Evolutionary conservation across 2,329 filamentous ascomycete species (phyloP).

Genomic region (Raffaelea arxii): DNA sequence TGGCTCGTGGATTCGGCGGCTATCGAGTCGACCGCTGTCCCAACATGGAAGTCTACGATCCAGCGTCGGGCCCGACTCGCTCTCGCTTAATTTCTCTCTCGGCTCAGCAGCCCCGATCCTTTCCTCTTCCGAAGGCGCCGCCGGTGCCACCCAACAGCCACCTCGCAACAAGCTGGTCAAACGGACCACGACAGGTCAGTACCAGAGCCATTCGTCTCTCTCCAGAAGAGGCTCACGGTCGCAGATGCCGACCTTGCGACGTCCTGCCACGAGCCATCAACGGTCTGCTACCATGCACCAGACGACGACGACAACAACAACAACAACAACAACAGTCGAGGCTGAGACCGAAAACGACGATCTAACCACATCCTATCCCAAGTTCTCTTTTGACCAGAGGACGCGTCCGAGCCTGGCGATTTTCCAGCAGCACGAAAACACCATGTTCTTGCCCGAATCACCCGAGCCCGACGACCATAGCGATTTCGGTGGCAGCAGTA

Average conservation of each 20-base stretch:
- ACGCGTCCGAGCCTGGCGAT: slow-evolving; percentile 15
- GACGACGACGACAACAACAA: slow-evolving; percentile 15
- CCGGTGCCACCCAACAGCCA: slow-evolving; percentile 31
- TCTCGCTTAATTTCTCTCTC: slow-evolving; percentile 56
- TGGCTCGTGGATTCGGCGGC: slow-evolving; percentile 62
- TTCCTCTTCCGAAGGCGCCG: slow-evolving; percentile 20
- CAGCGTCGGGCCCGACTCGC: slow-evolving; percentile 55
- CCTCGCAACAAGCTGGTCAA: slow-evolving; percentile 72
- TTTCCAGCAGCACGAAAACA: slow-evolving; percentile 9
- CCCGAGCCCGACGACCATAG: no score
- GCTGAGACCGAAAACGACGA: slow-evolving; percentile 5
- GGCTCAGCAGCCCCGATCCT: slow-evolving; percentile 58
- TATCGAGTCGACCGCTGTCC: slow-evolving; percentile 56
- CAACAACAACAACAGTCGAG: no score
- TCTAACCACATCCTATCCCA: slow-evolving; percentile 13
- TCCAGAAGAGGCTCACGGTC: slow-evolving; percentile 43
- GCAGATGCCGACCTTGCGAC: slow-evolving; percentile 55
- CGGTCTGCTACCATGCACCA: slow-evolving; percentile 61
- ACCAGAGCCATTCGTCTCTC: slow-evolving; percentile 27
- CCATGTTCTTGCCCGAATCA: slow-evolving; percentile 4
- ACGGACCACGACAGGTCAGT: slow-evolving; percentile 49
- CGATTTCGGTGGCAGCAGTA: no score
- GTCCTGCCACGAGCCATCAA: slow-evolving; percentile 73
- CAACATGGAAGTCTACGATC: slow-evolving; percentile 56
- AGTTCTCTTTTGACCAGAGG: slow-evolving; percentile 25